A percentile compares a stretch with the other conserved stretches of the same genome.
Evolutionary conservation across 768 basidiomycete genomes (phyloP).

Genomic region (Heimioporus sp.): DNA sequence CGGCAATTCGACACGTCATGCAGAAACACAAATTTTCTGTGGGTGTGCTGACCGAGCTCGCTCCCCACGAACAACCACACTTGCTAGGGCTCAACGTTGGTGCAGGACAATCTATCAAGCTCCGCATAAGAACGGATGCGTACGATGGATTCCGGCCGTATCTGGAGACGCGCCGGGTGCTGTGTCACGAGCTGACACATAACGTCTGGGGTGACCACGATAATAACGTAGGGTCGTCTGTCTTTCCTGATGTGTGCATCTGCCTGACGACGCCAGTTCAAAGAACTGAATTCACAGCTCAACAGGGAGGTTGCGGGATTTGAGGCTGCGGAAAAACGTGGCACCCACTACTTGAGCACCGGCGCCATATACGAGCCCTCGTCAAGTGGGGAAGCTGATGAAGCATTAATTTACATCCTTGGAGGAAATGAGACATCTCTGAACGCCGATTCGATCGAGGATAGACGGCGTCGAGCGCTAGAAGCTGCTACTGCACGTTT

Average conservation of each 20-base stretch:
- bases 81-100: slow-evolving; percentile 69
- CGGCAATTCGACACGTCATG: slow-evolving; percentile 71
- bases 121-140: slow-evolving; percentile 64
- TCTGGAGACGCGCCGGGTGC: slow-evolving; percentile 58
- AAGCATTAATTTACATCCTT: slow-evolving; percentile 51
- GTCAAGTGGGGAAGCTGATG: slow-evolving; percentile 50
- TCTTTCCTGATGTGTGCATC: background rate
- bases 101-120: slow-evolving; percentile 59
- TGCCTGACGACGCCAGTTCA: slow-evolving; percentile 47
- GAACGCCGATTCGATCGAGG: slow-evolving; percentile 49
- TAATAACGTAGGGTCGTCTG: slow-evolving; percentile 53
- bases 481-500: slow-evolving; percentile 63
- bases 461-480: slow-evolving; percentile 51
- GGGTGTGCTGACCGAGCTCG: slow-evolving; percentile 70
- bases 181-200: slow-evolving; percentile 78
- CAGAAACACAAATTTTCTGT: slow-evolving; percentile 65
- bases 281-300: slow-evolving; percentile 68
- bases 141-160: slow-evolving; percentile 76
- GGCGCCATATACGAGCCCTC: slow-evolving; percentile 46
- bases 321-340: slow-evolving; percentile 49
- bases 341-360: slow-evolving; percentile 52
- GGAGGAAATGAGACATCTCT: slow-evolving; percentile 40
- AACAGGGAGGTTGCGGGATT: slow-evolving; percentile 72
- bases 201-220: slow-evolving; percentile 75
- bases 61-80: slow-evolving; percentile 71